Conservation (phyloP, 83 land plant species). For the Diphasiastrum complanatum region DNA sequence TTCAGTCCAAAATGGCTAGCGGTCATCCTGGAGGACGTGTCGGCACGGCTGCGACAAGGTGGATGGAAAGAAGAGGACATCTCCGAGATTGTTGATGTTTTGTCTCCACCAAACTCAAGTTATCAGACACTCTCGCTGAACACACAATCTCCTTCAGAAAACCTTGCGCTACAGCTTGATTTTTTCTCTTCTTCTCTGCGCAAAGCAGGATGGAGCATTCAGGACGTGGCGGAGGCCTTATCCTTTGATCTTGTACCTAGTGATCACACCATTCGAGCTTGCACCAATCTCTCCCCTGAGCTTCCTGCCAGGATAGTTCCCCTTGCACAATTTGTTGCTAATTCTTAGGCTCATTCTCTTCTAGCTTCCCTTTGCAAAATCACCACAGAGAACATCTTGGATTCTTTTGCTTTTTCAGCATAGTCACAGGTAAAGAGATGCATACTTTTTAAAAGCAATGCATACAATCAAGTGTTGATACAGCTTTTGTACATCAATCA, state of each 20-base stretch:
- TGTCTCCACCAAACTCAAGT: not conserved
- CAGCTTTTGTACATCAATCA: too few species aligned
- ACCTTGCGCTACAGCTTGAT: not conserved
- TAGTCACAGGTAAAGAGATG: too few species aligned
- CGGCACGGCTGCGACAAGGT: not conserved
- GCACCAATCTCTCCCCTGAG: too few species aligned
- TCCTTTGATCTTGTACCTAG: not conserved
- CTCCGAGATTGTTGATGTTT: conserved; percentile 1
- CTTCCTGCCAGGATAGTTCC: too few species aligned
- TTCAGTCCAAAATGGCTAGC: conserved; percentile 6
- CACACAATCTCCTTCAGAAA: not conserved
- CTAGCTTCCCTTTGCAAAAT: too few species aligned
- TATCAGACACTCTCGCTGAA: not conserved
- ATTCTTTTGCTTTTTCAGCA: too few species aligned
- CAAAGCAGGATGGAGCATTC: conserved; percentile 14
- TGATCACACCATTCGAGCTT: too few species aligned
- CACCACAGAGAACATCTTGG: too few species aligned
- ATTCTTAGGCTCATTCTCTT: too few species aligned
- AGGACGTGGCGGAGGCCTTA: conserved; percentile 14
- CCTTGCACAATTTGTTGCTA: too few species aligned
- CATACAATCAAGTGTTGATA: too few species aligned
- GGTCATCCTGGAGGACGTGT: not conserved
- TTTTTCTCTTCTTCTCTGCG: conserved; percentile 3
- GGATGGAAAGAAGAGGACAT: conserved; percentile 9
- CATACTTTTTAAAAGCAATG: too few species aligned